Evolutionary conservation across 495 filamentous ascomycete species (phyloP).

Genomic region (Xylaria bambusicola): DNA sequence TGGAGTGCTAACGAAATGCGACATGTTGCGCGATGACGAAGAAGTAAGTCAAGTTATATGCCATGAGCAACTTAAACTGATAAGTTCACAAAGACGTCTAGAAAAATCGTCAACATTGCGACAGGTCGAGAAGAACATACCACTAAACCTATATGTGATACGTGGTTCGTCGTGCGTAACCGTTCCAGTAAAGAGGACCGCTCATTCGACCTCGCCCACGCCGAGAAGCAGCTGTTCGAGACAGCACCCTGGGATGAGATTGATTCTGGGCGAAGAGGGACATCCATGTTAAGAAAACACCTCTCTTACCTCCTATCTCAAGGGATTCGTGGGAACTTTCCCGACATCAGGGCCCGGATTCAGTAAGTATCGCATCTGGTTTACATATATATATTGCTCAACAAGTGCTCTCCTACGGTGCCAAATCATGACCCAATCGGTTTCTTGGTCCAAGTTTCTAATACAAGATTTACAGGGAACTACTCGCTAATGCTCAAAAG

Average conservation of each 20-base stretch:
- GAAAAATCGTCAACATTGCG: constrained; percentile 24
- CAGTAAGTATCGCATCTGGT: background rate
- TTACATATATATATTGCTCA: too few relatives aligned
- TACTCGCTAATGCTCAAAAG: background rate
- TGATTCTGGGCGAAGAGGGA: background rate
- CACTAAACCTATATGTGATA: constrained; percentile 44
- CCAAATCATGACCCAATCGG: too few relatives aligned
- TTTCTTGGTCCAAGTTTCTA: too few relatives aligned
- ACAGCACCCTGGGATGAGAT: constrained; percentile 35
- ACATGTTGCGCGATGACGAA: constrained; percentile 37
- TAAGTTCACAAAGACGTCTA: constrained; percentile 35
- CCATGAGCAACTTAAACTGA: constrained; percentile 2
- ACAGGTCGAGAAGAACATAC: constrained; percentile 25
- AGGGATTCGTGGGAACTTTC: background rate
- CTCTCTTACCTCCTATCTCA: background rate
- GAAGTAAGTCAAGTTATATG: background rate
- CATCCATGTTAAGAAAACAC: background rate
- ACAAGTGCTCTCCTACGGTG: too few relatives aligned
- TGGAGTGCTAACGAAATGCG: constrained; percentile 50
- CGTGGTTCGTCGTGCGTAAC: constrained; percentile 57
- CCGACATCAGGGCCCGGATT: background rate
- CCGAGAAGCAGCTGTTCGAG: constrained; percentile 48
- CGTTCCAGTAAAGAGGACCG: constrained; percentile 43
- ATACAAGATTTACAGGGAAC: background rate
- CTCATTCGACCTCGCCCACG: constrained; percentile 3